Evolutionary conservation across 2,329 filamentous ascomycete species (phyloP), one percentile per base, ranked within the genome.

Genomic region (Neobulgaria alba): DNA sequence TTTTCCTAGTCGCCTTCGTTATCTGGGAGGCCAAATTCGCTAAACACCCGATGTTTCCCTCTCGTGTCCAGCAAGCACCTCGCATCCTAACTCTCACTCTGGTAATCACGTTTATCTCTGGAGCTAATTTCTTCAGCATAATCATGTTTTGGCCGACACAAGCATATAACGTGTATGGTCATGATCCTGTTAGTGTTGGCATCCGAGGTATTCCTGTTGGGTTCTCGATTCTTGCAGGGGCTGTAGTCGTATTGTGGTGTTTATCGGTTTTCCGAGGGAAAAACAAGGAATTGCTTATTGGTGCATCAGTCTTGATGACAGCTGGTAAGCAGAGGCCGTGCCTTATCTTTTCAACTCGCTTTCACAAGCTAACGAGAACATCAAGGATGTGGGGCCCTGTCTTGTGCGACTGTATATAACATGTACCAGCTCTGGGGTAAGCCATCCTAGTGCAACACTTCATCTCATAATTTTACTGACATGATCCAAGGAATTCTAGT

Each of bases 161-260:
- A 57, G 70, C 73, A 1, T 79, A 75, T 61, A 80, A 80, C 48
- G 71, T 80, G 8, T 81, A 80, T 54, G 75, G 75, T 5, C 74
- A 82, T 48, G 74, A 82, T 47, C 77, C 78, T 0, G 58, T 79
- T 14, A 68, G 67, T 16, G 71, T 83, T 39, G 80, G 80, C n/a
- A 61, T 84, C 43, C 71, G 79, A 42, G 75, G 75, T 30, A 59
- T 85, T 4, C 79, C 79, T 1, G 69, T 83, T 46, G 78, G 75
- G 2, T 76, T 82, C 45, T 70, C 71, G 17, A 79, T 83, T 52
- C 66, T 83, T 23, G 61, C 61, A 23, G 80, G 80, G 10, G 77
- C 78, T 17, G 69, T 71, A 39, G 64, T 80, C 46, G 70, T 73
- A 2, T 65, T 83, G 2, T 65, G 67, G 46, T 62, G 81, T 2